Evolutionary conservation across 768 basidiomycete genomes (phyloP).

Genomic region (Termitomyces sp.): DNA sequence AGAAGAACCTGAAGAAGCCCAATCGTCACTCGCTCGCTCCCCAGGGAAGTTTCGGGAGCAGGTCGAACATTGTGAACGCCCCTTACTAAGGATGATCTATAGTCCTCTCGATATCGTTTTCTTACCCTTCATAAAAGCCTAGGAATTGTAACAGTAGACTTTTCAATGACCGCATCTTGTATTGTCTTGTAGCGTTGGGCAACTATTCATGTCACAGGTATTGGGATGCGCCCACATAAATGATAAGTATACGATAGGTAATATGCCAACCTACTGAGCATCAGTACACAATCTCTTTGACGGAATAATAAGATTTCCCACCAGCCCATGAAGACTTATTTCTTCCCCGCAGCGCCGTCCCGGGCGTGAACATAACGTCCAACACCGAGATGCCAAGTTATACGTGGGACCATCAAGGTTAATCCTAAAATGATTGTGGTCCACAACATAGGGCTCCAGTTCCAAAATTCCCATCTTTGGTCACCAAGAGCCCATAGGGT

Average conservation of each 20-base stretch:
- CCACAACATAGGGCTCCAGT: conserved; percentile 71
- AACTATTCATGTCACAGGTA: background rate
- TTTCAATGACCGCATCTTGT: conserved; percentile 6
- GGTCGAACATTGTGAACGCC: conserved; percentile 64
- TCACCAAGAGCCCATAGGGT: conserved; percentile 79
- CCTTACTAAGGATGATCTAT: conserved; percentile 39
- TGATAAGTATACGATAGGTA: background rate
- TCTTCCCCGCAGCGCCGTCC: conserved; percentile 36
- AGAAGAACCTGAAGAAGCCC: conserved; percentile 85
- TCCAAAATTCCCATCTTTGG: conserved; percentile 51
- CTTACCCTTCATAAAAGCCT: conserved; percentile 1
- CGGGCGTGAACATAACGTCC: conserved; percentile 67
- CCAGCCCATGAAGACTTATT: conserved; percentile 3
- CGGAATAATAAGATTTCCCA: background rate
- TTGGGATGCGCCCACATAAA: background rate
- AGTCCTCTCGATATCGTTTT: conserved; percentile 3
- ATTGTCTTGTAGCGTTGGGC: conserved; percentile 9
- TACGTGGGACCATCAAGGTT: conserved; percentile 60
- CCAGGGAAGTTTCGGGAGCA: conserved; percentile 34
- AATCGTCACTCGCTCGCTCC: conserved; percentile 68
- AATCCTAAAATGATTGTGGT: conserved; percentile 59
- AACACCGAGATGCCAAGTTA: conserved; percentile 72
- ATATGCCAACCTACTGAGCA: background rate
- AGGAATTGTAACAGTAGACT: conserved; percentile 13
- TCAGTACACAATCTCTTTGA: background rate